Evolutionary conservation across 2,329 filamentous ascomycete species (phyloP).

Genomic region (Rhinocladiella similis): DNA sequence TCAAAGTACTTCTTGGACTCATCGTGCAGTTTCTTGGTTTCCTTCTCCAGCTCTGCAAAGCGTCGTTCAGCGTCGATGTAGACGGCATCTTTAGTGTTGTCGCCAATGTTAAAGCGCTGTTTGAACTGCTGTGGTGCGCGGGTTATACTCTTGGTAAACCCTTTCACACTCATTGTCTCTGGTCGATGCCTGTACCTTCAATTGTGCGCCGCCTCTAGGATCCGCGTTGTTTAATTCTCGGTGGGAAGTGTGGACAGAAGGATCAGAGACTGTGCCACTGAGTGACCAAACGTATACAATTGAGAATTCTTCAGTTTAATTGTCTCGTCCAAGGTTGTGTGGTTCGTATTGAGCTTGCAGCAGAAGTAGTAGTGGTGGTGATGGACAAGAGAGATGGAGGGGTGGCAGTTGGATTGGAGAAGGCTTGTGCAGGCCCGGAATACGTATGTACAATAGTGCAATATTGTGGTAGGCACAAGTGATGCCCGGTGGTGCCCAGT

Average conservation of each 20-base stretch:
- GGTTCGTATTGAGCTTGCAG: background rate
- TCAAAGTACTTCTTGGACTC: constrained; percentile 97
- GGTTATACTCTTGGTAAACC: constrained; percentile 84
- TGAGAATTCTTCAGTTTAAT: no score
- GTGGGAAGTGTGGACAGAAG: background rate
- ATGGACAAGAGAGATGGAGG: background rate
- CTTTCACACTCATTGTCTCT: constrained; percentile 86
- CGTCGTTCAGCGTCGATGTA: constrained; percentile 93
- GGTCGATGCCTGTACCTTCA: background rate
- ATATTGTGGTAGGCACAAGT: no score
- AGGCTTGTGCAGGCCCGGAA: background rate
- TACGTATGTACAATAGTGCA: no score
- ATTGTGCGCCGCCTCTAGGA: background rate
- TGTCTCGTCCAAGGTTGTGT: no score
- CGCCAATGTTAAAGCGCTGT: constrained; percentile 90
- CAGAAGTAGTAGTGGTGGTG: background rate
- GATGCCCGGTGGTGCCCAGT: background rate
- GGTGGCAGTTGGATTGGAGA: constrained; percentile 1
- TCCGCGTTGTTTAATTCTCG: background rate
- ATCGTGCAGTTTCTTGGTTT: constrained; percentile 96
- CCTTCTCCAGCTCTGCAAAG: constrained; percentile 88
- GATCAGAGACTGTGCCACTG: background rate
- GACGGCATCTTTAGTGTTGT: constrained; percentile 90
- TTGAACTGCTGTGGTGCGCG: constrained; percentile 93
- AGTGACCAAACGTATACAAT: background rate